Base-by-base conservation (phyloP, 805 yeast species). In the Teunomyces panamensis region DNA sequence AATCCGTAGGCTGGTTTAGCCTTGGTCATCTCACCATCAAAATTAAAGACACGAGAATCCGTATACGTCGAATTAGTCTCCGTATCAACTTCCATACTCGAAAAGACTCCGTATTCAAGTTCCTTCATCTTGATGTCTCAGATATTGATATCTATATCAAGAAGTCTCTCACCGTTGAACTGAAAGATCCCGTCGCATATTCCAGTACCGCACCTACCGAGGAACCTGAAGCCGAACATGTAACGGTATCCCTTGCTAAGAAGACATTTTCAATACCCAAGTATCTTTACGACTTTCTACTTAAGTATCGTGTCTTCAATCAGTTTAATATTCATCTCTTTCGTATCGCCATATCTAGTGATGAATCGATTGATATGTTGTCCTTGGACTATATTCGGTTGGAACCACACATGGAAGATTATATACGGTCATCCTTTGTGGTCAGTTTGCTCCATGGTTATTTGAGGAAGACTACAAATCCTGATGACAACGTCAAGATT, bases 1-100 rank as follows among this genome's bases (percentile, higher is more conserved):
- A 58, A 45, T 57, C 61, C 6, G 32, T 68, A 9, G 72, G 72
- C 13, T 68, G 69, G 61, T 54, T 67, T 30, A 56, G 66, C 4
- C 32, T 68, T 7, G 48, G 56, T 45, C 60, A 61, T 27, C 55
- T 69, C 27, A 56, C 57, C 9, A 53, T 69, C 6, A 52, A 55
- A 28, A 42, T 57, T 5, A 42, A 24, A 16, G 17, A 42, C 7
- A 53, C 52, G 7, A 45, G 30, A 1, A 49, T 68, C 9, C 34
- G 50, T 11, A 56, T 66, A 13, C 39, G 56, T 4, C 55, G 45
- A n/a, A 34, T 66, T 4, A 48, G 50, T 9, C 30, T 67, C 13
- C 45, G 63, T 39, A 32, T 67, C 26, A 59, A 64, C 46, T 48
- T 63, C 33, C 56, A 58, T 30, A 45, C 57, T 17, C 56, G 58